These are phyloP conservation scores for Yamadazyma pseudoaaseri DNA, from an alignment of 1,139 yeast genomes.

Conservation along the genomic window DNA sequence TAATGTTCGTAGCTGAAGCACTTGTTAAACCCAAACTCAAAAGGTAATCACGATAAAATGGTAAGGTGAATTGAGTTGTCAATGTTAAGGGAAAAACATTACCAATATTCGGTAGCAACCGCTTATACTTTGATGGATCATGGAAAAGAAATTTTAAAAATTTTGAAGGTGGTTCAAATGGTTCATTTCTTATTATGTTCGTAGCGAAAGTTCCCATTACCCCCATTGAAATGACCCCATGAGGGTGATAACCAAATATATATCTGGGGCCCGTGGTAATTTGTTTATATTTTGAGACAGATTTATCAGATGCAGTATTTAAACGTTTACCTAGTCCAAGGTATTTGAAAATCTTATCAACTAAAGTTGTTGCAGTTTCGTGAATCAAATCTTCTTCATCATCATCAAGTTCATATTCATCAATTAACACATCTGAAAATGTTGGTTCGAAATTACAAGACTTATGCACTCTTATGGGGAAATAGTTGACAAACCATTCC, in stretches of 20 bases:
- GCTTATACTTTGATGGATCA: constrained; percentile 40
- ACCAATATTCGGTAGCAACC: constrained; percentile 76
- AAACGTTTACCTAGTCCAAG: constrained; percentile 41
- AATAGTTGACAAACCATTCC: constrained; percentile 74
- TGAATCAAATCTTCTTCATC: constrained; percentile 48
- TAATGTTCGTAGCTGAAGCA: constrained; percentile 75
- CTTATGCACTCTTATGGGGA: constrained; percentile 76
- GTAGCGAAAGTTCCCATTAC: constrained; percentile 85
- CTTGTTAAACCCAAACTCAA: constrained; percentile 81
- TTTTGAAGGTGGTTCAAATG: constrained; percentile 46
- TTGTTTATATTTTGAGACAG: constrained; percentile 17
- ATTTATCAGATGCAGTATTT: constrained; percentile 22
- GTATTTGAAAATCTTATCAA: constrained; percentile 36
- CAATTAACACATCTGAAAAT: constrained; percentile 40
- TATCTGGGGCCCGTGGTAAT: constrained; percentile 71
- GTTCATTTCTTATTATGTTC: constrained; percentile 59
- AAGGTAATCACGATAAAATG: constrained; percentile 84
- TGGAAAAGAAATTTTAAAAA: constrained; percentile 51
- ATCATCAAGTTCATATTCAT: constrained; percentile 19
- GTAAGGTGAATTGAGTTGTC: constrained; percentile 81
- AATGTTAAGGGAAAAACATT: constrained; percentile 76
- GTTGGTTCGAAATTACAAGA: constrained; percentile 76
- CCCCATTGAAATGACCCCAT: constrained; percentile 93
- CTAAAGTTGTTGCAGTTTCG: constrained; percentile 35
- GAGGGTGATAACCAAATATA: constrained; percentile 94